phyloP scores from a whole-genome alignment of 768 basidiomycete genomes.

The Porphyrellus cyaneotinctus region DNA sequence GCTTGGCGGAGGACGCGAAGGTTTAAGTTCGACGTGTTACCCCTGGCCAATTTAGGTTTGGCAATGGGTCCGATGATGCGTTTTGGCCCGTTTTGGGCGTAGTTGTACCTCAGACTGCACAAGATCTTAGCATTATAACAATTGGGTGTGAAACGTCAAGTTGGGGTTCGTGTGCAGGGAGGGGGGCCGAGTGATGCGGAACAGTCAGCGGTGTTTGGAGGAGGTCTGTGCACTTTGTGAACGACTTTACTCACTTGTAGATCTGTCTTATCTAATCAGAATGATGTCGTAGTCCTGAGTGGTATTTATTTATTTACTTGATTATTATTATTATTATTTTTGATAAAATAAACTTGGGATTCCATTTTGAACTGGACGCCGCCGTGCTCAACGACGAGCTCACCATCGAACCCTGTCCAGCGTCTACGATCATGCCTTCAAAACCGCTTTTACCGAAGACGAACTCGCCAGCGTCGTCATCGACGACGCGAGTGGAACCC shows the following conservation, averaged over 20 bases:
- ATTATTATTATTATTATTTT: constrained; percentile 10
- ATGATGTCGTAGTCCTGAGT: too few species aligned
- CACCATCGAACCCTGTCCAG: neutral
- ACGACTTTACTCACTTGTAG: too few species aligned
- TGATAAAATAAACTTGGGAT: neutral
- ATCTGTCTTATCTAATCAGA: too few species aligned
- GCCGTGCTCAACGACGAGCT: constrained; percentile 17
- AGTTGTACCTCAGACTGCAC: too few species aligned
- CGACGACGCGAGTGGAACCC: constrained; percentile 32
- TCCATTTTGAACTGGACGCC: constrained; percentile 14
- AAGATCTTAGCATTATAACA: too few species aligned
- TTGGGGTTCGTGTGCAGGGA: too few species aligned
- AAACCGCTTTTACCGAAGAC: constrained; percentile 32
- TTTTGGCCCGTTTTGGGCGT: neutral
- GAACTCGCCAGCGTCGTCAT: constrained; percentile 13
- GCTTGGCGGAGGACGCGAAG: constrained; percentile 8
- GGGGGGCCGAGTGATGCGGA: neutral
- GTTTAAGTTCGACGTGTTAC: constrained; percentile 3
- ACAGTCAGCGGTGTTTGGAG: too few species aligned
- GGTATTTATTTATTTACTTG: constrained; percentile 6
- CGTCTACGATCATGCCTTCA: constrained; percentile 23
- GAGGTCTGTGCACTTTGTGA: too few species aligned
- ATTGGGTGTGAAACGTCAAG: too few species aligned
- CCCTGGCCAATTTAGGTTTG: neutral
- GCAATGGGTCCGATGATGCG: neutral